Base-by-base conservation (phyloP, 2,329 filamentous ascomycete species). In the Nemania serpens region DNA sequence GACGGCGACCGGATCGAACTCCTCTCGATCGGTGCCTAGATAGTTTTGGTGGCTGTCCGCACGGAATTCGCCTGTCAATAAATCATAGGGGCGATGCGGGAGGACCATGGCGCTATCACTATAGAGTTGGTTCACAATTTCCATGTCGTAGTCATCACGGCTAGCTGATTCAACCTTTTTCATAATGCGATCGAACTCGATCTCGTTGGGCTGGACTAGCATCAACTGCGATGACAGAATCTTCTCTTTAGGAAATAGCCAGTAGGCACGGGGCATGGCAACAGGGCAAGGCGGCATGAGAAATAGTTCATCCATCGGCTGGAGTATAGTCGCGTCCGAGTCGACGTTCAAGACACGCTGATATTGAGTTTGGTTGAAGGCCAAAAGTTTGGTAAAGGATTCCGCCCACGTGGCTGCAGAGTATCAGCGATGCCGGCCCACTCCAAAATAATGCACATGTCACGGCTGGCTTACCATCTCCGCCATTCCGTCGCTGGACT, bases 231-330 rank as follows among this genome's bases (percentile, higher is more conserved):
- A 86, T 0, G 86, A 85, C 11, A 91, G 78, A 2, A 80, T 78
- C 63, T 79, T 78, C 9, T 77, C 77, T 0, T 80, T 76, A 0
- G 83, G 83, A 5, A 83, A 78, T 1, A 86, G 77, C 89, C 89
- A 91, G 72, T 91, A 91, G 9, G 89, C 89, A 34, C 86, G 83
- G 1, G 89, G 87, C 82, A 91, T 88, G 2, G 88, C 88, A 3
- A 89, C 81, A 1, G 82, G 77, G 1, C 82, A 80, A 1, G 77
- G 71, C 0, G 89, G 89, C 1, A 89, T 77, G 29, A 88, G 81
- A 75, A 92, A 92, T 0, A 91, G 79, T 56, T 91, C 88, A 66
- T 92, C 89, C 79, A 91, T 83, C 20, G 79, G 75, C 61, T 87
- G 78, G 3, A 89, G 79, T 2, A 91, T 75, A 1, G 83, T 83